These are phyloP conservation scores for Irpex sp. DNA, from an alignment of 1,284 basidiomycete genomes.

Conservation along the genomic window DNA sequence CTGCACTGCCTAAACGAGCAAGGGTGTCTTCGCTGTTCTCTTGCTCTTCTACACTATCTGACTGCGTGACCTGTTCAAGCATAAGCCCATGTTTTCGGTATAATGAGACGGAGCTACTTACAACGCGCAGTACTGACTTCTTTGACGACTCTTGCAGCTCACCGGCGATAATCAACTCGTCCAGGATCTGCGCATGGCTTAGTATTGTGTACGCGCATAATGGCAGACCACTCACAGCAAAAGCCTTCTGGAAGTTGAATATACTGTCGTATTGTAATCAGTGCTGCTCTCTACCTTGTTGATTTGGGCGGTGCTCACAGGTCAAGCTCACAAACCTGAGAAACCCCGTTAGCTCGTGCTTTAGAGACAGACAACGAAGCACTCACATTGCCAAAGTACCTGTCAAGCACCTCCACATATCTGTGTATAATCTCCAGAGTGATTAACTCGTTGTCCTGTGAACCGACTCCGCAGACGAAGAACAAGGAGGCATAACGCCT, in stretches of 20 bases:
- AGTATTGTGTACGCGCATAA: neutral
- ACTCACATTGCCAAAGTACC: slow-evolving; percentile 97
- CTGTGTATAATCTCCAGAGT: slow-evolving; percentile 97
- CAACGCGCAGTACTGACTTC: slow-evolving; percentile 90
- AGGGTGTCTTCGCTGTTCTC: slow-evolving; percentile 76
- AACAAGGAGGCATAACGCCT: slow-evolving; percentile 96
- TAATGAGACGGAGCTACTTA: slow-evolving; percentile 29
- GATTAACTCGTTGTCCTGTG: slow-evolving; percentile 87
- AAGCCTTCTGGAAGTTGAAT: slow-evolving; percentile 98
- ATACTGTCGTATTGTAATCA: slow-evolving; percentile 48
- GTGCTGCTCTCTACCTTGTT: neutral
- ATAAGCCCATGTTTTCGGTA: neutral
- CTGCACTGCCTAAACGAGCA: slow-evolving; percentile 53
- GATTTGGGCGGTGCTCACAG: slow-evolving; percentile 49
- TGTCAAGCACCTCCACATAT: slow-evolving; percentile 97
- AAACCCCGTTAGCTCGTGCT: neutral
- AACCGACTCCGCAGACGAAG: slow-evolving; percentile 92
- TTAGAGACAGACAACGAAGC: slow-evolving; percentile 9
- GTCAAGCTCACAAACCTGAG: slow-evolving; percentile 91
- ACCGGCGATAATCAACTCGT: slow-evolving; percentile 96
- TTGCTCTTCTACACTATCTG: slow-evolving; percentile 75
- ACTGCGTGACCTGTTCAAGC: slow-evolving; percentile 63
- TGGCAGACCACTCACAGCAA: slow-evolving; percentile 56
- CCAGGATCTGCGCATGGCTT: slow-evolving; percentile 65
- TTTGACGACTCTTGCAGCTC: slow-evolving; percentile 99